These are phyloP conservation scores for Pichia sporocuriosa DNA, from an alignment of 805 yeast genomes.

Conservation along the genomic window DNA sequence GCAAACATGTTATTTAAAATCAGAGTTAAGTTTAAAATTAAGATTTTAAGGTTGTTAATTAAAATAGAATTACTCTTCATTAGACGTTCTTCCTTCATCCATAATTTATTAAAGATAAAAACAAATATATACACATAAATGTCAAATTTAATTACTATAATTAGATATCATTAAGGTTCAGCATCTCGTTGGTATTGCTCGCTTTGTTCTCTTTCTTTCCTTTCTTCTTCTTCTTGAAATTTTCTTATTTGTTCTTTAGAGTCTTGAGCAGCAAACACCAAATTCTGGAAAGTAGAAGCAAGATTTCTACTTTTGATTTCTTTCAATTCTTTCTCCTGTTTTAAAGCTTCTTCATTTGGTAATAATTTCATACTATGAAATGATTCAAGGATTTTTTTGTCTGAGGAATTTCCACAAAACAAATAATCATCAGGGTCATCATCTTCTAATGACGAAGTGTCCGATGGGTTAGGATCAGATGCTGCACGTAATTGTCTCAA, in stretches of 20 bases:
- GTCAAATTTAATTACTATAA: too few relatives aligned
- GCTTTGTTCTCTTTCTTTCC: not conserved
- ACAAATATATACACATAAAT: too few relatives aligned
- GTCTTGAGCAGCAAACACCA: conserved; percentile 28
- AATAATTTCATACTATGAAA: conserved; percentile 16
- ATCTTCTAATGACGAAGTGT: conserved; percentile 19
- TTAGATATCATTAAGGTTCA: not conserved
- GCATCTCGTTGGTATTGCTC: not conserved
- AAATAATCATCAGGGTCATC: conserved; percentile 29
- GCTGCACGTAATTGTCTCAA: conserved; percentile 56
- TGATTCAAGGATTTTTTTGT: conserved; percentile 35
- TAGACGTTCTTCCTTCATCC: too few relatives aligned
- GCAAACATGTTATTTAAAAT: too few relatives aligned
- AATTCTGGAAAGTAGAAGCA: conserved; percentile 27
- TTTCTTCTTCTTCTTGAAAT: conserved; percentile 23
- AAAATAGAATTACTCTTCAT: too few relatives aligned
- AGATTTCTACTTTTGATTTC: conserved; percentile 21
- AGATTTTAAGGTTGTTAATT: too few relatives aligned
- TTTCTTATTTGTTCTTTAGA: conserved; percentile 26
- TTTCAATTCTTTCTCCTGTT: not conserved
- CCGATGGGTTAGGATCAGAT: conserved; percentile 32
- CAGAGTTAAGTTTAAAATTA: too few relatives aligned
- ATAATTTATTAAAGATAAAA: too few relatives aligned
- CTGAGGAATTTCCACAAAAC: conserved; percentile 32
- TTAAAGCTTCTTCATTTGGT: not conserved